Base-by-base conservation (phyloP, 768 basidiomycete species). In the Tremella mesenterica region DNA sequence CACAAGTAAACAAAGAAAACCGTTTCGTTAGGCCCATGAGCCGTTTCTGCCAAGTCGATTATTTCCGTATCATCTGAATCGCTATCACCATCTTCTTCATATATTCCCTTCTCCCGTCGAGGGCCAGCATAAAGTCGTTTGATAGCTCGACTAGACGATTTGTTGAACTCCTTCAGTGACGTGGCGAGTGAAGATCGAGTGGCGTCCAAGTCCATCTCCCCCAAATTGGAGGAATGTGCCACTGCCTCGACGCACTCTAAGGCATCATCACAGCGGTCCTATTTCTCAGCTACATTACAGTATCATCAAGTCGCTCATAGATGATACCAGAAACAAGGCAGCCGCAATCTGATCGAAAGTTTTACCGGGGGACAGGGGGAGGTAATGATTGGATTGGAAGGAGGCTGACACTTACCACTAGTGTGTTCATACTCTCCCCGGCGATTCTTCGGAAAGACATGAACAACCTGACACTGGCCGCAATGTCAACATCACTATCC, bases 1-100 rank as follows among this genome's bases (percentile, higher is more conserved):
- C 57, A 92, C 91, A 91, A 93, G 67, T 92, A 93, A 0, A 91
- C 85, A 23, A 92, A 72, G 69, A 93, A 93, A 1, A 95, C 78
- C 52, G 83, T 82, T 62, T 95, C 91, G 59, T 84, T 82, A n/a
- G 71, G 69, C 23, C 65, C 69, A 7, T 48, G 38, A 16, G 38
- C 14, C 8, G n/a, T n/a, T 18, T 41, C 38, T 16, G n/a, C 38
- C 8, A 41, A 23, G 12, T 58, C 56, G 25, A 44, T 16, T 13
- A 38, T 14, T 18, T 50, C 53, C 46, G 58, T 56, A 18, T 52
- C 48, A 18, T 61, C 60, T 23, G 43, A 45, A 38, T 33, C 46
- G 20, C 49, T 52, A 33, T 43, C 36, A 41, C 48, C 54, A 34
- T 41, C 48, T 21, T 44, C 41, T 21, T 53, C 49, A 44, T 60